These are phyloP conservation scores for Yamadazyma takamatsuzukensis DNA, from an alignment of 805 yeast species.

Conservation along the genomic window DNA sequence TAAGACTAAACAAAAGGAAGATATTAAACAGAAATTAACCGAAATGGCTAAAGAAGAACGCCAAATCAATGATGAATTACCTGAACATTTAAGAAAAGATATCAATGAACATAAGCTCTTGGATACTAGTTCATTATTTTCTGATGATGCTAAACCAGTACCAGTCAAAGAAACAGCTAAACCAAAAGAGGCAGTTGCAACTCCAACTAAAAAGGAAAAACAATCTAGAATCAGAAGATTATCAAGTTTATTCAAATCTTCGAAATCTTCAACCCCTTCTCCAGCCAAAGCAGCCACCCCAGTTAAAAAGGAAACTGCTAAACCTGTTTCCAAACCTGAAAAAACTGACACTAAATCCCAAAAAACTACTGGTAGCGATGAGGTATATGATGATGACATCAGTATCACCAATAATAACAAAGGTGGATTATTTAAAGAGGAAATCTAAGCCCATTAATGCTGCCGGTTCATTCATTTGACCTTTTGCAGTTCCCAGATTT, in stretches of 20 bases:
- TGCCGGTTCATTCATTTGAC: too few species aligned
- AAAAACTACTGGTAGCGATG: conserved; percentile 10
- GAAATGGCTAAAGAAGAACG: conserved; percentile 44
- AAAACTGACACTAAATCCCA: conserved; percentile 9
- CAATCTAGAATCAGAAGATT: conserved; percentile 11
- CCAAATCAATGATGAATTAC: conserved; percentile 46
- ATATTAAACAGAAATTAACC: conserved; percentile 26
- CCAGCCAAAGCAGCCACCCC: conserved; percentile 1
- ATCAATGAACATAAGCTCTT: conserved; percentile 32
- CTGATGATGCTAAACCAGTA: conserved; percentile 15
- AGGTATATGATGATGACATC: conserved; percentile 25
- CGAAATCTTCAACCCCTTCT: conserved; percentile 2
- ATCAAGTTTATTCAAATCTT: conserved; percentile 11
- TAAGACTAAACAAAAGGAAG: conserved; percentile 33
- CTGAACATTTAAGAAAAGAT: conserved; percentile 46
- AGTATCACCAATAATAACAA: conserved; percentile 21
- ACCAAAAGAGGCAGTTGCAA: conserved; percentile 8
- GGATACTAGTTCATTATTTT: conserved; percentile 38
- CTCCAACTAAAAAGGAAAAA: conserved; percentile 9
- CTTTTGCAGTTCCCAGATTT: too few species aligned
- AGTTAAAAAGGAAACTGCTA: conserved; percentile 5
- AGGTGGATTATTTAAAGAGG: conserved; percentile 42
- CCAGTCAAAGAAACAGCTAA: conserved; percentile 2
- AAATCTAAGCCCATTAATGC: conserved; percentile 19
- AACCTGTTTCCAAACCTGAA: not conserved